Evolutionary conservation across 2,329 filamentous ascomycete genomes (phyloP), one percentile per base, ranked within the genome.

Genomic region (Shiraia bambusicola): DNA sequence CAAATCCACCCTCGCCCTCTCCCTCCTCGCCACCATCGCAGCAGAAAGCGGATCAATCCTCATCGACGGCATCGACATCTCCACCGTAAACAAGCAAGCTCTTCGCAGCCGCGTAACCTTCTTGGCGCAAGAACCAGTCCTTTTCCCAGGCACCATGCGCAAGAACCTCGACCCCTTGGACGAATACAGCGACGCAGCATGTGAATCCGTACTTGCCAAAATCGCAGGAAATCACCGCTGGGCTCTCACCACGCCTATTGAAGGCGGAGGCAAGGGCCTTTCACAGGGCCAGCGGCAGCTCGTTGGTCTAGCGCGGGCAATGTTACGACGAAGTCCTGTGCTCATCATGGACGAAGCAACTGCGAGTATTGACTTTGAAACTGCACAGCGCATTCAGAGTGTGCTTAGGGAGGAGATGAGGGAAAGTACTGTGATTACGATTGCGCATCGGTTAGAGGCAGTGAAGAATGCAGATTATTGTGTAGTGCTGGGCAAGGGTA

Each of bases 1-100:
- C 3, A 95, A 95, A 67, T 89, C 84, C 36, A 94, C 88, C 0
- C 77, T 92, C 1, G 81, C 82, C 0, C 67, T 84, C 1, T 74
- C 79, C 0, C 69, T 86, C 1, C 75, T 86, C 0, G 80, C 76
- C 8, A 64, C 63, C 10, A 72, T 82, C 11, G 59, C 73, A 0
- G 78, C 81, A 0, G 72, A 76, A 28, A 69, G 64, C 2, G 83
- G 83, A 4, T 69, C 68, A 2, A 84, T 86, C 30, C 52, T 76
- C 3, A 76, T 86, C 37, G 83, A 85, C 52, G 74, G 72, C 15
- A 72, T 85, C 12, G 79, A 86, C 48, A 77, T 84, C 25, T 71
- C 79, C 0, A 73, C 75, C 17, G 79, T 85, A 9, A 74, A 76
- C 49, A 81, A 75, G 10, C 78, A 84, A 56, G 71, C 76, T 0